These are phyloP conservation scores for Salinomyces thailandicus DNA, from an alignment of 2,329 filamentous ascomycete species.

Conservation along the genomic window DNA sequence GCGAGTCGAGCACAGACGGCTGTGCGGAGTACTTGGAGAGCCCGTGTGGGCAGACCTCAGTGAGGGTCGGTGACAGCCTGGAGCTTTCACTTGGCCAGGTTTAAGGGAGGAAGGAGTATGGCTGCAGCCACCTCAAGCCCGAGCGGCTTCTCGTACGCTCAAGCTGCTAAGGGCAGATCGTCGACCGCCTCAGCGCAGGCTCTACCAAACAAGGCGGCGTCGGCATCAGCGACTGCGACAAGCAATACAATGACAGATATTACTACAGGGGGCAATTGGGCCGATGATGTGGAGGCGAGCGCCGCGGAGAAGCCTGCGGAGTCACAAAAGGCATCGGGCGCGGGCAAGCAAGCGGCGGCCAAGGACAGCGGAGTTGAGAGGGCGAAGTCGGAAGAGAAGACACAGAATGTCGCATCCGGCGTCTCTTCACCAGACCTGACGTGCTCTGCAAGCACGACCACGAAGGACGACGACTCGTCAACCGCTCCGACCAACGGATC, in stretches of 20 bases:
- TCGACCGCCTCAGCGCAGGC: conserved; percentile 36
- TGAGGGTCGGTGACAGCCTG: conserved; percentile 6
- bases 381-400: conserved; percentile 21
- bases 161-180: conserved; percentile 77
- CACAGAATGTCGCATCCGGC: conserved; percentile 19
- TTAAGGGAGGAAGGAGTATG: conserved; percentile 11
- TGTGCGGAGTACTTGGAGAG: conserved; percentile 4
- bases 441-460: conserved; percentile 43
- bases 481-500: conserved; percentile 47
- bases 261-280: conserved; percentile 32
- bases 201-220: conserved; percentile 35
- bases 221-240: conserved; percentile 33
- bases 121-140: conserved; percentile 20
- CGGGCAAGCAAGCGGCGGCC: conserved; percentile 15
- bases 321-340: conserved; percentile 19
- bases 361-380: conserved; percentile 22
- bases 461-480: conserved; percentile 51
- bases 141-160: conserved; percentile 73
- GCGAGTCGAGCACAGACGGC: conserved; percentile 1
- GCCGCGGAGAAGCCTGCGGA: conserved; percentile 28
- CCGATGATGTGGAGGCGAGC: conserved; percentile 39
- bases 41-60: conserved; percentile 10
- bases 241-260: conserved; percentile 29
- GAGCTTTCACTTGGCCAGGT: neutral
- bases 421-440: conserved; percentile 45